These are phyloP conservation scores for Arthrinium phaeospermum DNA, from an alignment of 2,329 filamentous ascomycete species.

Conservation along the genomic window DNA sequence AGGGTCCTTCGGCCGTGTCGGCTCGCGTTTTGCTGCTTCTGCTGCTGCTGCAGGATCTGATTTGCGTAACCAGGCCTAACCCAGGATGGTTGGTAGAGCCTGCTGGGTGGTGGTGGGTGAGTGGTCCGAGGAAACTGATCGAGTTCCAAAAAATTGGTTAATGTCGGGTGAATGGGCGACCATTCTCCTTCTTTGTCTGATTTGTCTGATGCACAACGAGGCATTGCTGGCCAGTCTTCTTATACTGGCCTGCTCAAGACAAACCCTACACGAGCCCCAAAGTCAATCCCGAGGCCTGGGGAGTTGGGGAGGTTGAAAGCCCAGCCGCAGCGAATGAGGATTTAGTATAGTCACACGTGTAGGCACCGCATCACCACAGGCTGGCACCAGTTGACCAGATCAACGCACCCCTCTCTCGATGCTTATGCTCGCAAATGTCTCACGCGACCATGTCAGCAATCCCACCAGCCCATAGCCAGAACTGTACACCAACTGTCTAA, in stretches of 20 bases:
- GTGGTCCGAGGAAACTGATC: neutral
- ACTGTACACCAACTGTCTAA: neutral
- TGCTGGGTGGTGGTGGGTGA: neutral
- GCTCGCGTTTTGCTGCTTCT: neutral
- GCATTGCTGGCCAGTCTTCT: neutral
- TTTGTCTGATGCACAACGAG: neutral
- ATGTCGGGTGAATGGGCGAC: neutral
- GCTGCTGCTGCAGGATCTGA: slow-evolving; percentile 1
- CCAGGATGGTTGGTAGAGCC: neutral
- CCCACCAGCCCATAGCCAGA: neutral
- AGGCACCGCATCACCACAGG: neutral
- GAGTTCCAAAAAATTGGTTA: neutral
- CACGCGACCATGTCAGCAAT: slow-evolving; percentile 13
- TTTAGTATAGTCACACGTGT: slow-evolving; percentile 22
- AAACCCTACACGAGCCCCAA: neutral
- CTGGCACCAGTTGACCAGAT: neutral
- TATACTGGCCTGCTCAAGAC: neutral
- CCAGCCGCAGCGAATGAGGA: slow-evolving; percentile 21
- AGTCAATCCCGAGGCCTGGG: neutral
- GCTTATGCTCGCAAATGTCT: neutral
- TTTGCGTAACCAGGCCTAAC: slow-evolving; percentile 15
- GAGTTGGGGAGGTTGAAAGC: slow-evolving; percentile 7
- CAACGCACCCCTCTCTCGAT: neutral
- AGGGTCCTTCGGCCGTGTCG: slow-evolving; percentile 11
- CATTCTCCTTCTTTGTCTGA: neutral